Conservation (phyloP, 2,329 filamentous ascomycete genomes). For the Pyrenophora graminea region DNA sequence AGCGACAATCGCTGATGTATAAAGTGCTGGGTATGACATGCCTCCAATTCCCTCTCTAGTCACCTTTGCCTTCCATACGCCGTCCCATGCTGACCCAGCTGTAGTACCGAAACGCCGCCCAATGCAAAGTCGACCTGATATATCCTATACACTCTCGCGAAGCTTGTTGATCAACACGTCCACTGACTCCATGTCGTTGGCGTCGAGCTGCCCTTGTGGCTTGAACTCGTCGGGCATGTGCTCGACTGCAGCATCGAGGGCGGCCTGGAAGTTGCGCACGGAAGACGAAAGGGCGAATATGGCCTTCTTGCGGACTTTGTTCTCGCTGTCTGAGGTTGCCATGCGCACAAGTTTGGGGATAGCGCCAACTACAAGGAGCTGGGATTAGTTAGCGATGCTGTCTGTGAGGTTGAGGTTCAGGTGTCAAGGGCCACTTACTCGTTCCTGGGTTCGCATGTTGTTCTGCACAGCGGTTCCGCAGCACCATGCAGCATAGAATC, state of each 20-base stretch:
- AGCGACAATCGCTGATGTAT: neutral
- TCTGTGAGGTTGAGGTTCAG: neutral
- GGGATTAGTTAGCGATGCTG: conserved; percentile 17
- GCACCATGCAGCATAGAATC: conserved; percentile 91
- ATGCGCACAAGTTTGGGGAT: conserved; percentile 71
- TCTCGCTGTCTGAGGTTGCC: conserved; percentile 62
- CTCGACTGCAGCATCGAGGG: conserved; percentile 67
- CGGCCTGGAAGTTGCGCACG: conserved; percentile 86
- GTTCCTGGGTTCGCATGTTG: conserved; percentile 83
- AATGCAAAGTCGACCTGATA: conserved; percentile 20
- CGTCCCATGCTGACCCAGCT: conserved; percentile 24
- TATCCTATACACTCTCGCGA: conserved; percentile 27
- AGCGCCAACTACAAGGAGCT: conserved; percentile 65
- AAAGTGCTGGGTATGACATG: conserved; percentile 8
- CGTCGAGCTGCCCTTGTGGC: conserved; percentile 68
- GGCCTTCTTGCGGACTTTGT: conserved; percentile 79
- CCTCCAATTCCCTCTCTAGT: neutral
- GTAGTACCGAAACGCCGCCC: conserved; percentile 29
- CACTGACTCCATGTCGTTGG: conserved; percentile 83
- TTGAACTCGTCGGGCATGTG: conserved; percentile 66
- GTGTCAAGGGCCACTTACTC: conserved; percentile 47
- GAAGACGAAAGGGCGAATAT: conserved; percentile 85
- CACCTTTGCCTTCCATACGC: conserved; percentile 10
- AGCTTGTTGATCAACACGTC: conserved; percentile 74
- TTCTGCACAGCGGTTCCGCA: conserved; percentile 95